These are phyloP conservation scores for Blastobotrys indianensis DNA, from an alignment of 1,139 yeast species.

Conservation along the genomic window DNA sequence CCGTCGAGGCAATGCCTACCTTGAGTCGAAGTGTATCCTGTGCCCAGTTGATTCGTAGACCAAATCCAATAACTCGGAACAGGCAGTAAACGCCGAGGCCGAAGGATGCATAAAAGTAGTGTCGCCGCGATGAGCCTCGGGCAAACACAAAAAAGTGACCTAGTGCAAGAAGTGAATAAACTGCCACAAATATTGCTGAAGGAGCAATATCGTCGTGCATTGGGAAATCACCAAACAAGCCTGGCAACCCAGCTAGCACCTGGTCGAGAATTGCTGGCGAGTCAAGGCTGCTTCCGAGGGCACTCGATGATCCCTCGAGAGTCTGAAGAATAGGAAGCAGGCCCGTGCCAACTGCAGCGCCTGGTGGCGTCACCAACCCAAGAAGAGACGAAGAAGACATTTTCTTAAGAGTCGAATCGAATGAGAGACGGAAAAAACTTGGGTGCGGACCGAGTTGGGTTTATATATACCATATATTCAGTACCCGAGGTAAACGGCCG, in stretches of 20 bases:
- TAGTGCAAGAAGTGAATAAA: constrained; percentile 46
- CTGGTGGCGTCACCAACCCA: constrained; percentile 22
- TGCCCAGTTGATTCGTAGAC: constrained; percentile 56
- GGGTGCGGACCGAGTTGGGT: too few species aligned
- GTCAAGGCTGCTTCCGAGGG: constrained; percentile 7
- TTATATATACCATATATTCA: too few species aligned
- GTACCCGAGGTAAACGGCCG: too few species aligned
- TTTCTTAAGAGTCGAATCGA: too few species aligned
- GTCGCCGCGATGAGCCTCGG: constrained; percentile 55
- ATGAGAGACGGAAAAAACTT: too few species aligned
- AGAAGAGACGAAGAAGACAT: constrained; percentile 1
- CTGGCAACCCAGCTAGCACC: constrained; percentile 36
- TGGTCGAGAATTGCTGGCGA: constrained; percentile 9
- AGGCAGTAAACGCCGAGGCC: constrained; percentile 51
- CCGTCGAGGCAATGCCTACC: constrained; percentile 55
- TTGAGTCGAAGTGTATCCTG: constrained; percentile 41
- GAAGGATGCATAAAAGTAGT: constrained; percentile 53
- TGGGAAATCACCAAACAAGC: constrained; percentile 66
- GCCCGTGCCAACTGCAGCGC: constrained; percentile 22
- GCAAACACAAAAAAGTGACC: constrained; percentile 47
- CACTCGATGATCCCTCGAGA: neutral
- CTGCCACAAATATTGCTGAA: constrained; percentile 50
- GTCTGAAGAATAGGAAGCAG: constrained; percentile 4
- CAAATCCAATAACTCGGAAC: constrained; percentile 55
- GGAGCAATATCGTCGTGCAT: constrained; percentile 53